Percentiles rank a stretch among this genome's conserved stretches.
phyloP scores from a whole-genome alignment of 2,329 filamentous ascomycete species.

The Helotiales sp. region DNA sequence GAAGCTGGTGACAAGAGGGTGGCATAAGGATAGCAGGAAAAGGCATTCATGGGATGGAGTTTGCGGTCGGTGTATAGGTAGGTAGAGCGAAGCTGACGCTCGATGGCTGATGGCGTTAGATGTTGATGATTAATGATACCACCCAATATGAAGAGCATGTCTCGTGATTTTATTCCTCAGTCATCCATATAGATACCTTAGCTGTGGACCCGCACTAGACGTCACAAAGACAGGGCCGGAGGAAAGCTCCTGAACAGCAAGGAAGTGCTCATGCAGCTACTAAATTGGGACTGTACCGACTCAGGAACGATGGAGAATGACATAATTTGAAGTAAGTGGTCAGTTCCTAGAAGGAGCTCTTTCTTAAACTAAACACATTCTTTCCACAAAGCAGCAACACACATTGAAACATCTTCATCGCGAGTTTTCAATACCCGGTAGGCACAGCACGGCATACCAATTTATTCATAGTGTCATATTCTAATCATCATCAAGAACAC shows the following conservation, averaged over 20 bases:
- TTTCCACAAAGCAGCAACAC: not conserved
- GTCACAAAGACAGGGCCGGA: not conserved
- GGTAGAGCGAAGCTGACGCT: not conserved
- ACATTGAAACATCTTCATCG: no score
- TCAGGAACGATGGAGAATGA: slow-evolving; percentile 3
- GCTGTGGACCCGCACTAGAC: no score
- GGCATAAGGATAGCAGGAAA: not conserved
- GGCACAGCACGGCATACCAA: no score
- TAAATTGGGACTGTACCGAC: not conserved
- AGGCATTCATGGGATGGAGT: slow-evolving; percentile 8
- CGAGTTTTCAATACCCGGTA: no score
- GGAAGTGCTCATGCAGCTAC: not conserved
- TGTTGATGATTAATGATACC: slow-evolving; percentile 34
- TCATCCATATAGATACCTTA: not conserved
- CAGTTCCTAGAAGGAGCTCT: not conserved
- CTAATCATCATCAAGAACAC: no score
- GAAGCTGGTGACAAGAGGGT: slow-evolving; percentile 23
- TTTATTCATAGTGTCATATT: no score
- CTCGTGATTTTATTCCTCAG: slow-evolving; percentile 3
- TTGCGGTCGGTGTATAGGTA: slow-evolving; percentile 5
- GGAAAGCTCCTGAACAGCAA: not conserved
- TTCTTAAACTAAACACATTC: not conserved
- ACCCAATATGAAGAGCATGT: slow-evolving; percentile 19
- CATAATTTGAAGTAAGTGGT: slow-evolving; percentile 4
- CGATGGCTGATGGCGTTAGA: no score